phyloP scores from a whole-genome alignment of 2,329 filamentous ascomycete genomes.

The Mariannaea elegans region DNA sequence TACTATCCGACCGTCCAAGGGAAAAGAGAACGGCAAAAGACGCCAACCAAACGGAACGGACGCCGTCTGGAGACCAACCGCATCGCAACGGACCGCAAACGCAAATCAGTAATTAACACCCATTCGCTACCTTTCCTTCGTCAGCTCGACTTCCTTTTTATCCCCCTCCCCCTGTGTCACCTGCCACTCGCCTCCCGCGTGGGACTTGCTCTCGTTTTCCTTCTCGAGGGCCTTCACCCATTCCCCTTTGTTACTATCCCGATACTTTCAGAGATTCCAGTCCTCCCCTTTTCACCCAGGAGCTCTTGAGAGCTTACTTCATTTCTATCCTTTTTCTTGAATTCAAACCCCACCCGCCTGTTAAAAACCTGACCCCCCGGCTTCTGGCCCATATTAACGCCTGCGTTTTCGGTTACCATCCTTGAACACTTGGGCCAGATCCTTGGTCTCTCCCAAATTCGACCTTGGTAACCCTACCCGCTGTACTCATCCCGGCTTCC shows the following conservation, averaged over 20 bases:
- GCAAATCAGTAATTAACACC: not conserved
- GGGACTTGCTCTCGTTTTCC: not conserved
- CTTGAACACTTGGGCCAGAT: constrained; percentile 14
- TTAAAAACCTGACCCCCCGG: constrained; percentile 5
- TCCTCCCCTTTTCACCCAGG: not conserved
- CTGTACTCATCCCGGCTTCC: constrained; percentile 33
- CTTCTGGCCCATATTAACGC: constrained; percentile 9
- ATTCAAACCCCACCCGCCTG: not conserved
- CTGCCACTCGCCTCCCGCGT: constrained; percentile 10
- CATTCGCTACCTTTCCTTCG: not conserved
- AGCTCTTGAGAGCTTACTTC: not conserved
- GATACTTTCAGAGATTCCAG: too few relatives aligned
- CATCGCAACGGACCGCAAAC: not conserved
- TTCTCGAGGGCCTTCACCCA: not conserved
- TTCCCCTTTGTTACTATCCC: not conserved
- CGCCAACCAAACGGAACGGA: constrained; percentile 18
- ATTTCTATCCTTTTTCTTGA: constrained; percentile 1
- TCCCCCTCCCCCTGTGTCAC: constrained; percentile 14
- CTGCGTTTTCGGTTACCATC: constrained; percentile 13
- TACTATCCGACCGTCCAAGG: not conserved
- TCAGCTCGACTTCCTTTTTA: not conserved
- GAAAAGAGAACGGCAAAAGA: not conserved
- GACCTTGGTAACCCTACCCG: constrained; percentile 21
- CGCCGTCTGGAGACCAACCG: constrained; percentile 8
- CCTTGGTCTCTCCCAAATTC: constrained; percentile 28